Evolutionary conservation across 345 rosid genomes (phyloP).

Genomic region (thale cress (Arabidopsis thaliana)): TAIR10.1 NC_003076.8:5718501-5719000

Average conservation of each 20-base stretch:
- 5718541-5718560: neutral
- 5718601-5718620: conserved; percentile 27
- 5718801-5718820: neutral
- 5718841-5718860: conserved; percentile 63
- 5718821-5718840: neutral
- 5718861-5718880: conserved; percentile 64
- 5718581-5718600: conserved; percentile 36
- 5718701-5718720: neutral
- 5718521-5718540: conserved; percentile 20
- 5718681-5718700: neutral
- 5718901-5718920: conserved; percentile 59
- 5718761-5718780: conserved; percentile 32
- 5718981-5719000: conserved; percentile 80
- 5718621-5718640: conserved; percentile 44
- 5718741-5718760: conserved; percentile 18
- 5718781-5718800: neutral
- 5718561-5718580: conserved; percentile 4
- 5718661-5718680: conserved; percentile 50
- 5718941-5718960: conserved; percentile 54
- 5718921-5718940: conserved; percentile 72
- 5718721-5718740: conserved; percentile 40
- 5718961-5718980: conserved; percentile 92
- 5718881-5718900: conserved; percentile 44
- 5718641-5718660: conserved; percentile 42
- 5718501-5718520: conserved; percentile 25